Percentiles rank a stretch among this genome's conserved stretches.
Conservation (phyloP, 371 early-diverging fungal species). For the Mucor velutinosus region DNA sequence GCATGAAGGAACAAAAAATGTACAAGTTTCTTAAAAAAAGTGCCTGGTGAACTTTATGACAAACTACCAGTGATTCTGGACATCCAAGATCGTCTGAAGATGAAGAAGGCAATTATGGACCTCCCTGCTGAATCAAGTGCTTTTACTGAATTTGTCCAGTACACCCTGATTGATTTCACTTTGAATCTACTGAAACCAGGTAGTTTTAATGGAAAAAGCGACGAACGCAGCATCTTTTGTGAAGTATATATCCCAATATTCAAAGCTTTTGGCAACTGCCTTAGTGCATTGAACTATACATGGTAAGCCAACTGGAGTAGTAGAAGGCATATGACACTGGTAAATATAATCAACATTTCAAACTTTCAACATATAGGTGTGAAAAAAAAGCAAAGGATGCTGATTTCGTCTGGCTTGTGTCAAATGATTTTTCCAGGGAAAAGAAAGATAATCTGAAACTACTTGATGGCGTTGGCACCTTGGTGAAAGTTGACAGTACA, state of each 20-base stretch:
- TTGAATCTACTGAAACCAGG: constrained; percentile 14
- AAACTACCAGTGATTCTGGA: constrained; percentile 14
- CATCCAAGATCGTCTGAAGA: background rate
- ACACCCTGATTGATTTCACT: constrained; percentile 17
- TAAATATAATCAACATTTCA: too few species aligned
- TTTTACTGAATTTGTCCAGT: constrained; percentile 22
- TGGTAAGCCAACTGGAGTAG: constrained; percentile 11
- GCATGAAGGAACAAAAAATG: constrained; percentile 7
- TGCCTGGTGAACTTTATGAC: constrained; percentile 11
- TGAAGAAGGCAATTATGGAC: too few species aligned
- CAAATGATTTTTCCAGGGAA: constrained; percentile 13
- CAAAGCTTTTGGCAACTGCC: constrained; percentile 21
- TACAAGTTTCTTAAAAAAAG: background rate
- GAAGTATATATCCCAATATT: constrained; percentile 24
- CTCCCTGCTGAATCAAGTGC: constrained; percentile 8
- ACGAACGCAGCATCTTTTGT: constrained; percentile 21
- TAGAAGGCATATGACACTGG: too few species aligned
- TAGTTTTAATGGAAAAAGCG: constrained; percentile 11
- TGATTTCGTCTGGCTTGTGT: constrained; percentile 17
- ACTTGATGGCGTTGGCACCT: constrained; percentile 12
- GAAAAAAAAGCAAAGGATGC: constrained; percentile 22
- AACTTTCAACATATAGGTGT: constrained; percentile 10
- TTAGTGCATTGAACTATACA: constrained; percentile 4
- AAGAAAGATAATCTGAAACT: constrained; percentile 7
- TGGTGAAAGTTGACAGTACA: background rate